Conservation (phyloP, 768 basidiomycete genomes). For the Kwoniella europaea region DNA sequence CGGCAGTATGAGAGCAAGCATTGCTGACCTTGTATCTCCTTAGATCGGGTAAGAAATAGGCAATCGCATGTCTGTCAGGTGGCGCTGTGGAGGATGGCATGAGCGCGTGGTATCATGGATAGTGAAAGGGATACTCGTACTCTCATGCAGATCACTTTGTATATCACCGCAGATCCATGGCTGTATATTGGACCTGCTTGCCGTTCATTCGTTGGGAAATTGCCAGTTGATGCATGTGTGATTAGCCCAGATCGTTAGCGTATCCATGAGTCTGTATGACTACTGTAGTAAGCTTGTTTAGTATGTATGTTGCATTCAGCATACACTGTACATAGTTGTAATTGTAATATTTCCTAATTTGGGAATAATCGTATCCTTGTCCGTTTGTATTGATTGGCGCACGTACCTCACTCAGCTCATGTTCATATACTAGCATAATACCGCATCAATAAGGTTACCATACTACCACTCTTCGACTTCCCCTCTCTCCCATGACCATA, state of each 20-base stretch:
- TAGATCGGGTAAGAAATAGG: slow-evolving; percentile 48
- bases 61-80: not conserved
- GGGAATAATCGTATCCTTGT: not conserved
- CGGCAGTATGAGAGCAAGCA: not conserved
- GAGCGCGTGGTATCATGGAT: not conserved
- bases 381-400: not conserved
- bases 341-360: not conserved
- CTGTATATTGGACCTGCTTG: too few relatives aligned
- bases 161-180: too few relatives aligned
- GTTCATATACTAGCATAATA: not conserved
- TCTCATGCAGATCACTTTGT: too few relatives aligned
- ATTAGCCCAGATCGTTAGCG: too few relatives aligned
- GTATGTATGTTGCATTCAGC: not conserved
- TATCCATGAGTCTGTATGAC: not conserved
- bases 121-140: not conserved
- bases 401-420: not conserved
- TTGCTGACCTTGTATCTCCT: not conserved
- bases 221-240: too few relatives aligned
- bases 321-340: not conserved
- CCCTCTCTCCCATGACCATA: not conserved
- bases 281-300: not conserved
- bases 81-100: not conserved
- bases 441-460: not conserved
- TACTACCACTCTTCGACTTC: not conserved
- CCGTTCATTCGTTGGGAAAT: too few relatives aligned